Base-by-base conservation (phyloP, 2,329 filamentous ascomycete genomes). In the Hypoxylon sp. region DNA sequence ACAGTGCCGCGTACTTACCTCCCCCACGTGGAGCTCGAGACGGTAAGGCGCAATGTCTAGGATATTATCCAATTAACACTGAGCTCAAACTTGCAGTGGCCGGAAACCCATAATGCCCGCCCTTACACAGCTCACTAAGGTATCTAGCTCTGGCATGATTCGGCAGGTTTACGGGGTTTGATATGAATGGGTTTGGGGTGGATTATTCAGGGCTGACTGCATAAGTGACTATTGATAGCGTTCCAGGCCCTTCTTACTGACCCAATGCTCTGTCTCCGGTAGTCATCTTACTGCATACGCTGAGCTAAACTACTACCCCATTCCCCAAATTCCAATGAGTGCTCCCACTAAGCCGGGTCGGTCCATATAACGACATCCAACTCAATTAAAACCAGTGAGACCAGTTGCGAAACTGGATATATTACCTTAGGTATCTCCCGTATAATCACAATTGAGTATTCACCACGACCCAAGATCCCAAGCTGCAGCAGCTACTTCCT, bases 11-110 rank as follows among this genome's bases (percentile, higher is more conserved):
- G 37, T 41, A 41, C 5, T 5, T 16, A 19, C 6, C n/a, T 39
- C 37, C 37, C 34, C 51, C 51, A 53, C 51, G 51, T 43, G 37
- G 51, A 53, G 23, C n/a, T 41, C 25, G 37, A 53, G 51, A 53
- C 37, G 29, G 14, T 43, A 41, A 16, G 37, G n/a, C 9, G 8
- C 16, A 41, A 41, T 41, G 8, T 41, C 37, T 41, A 41, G 16
- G 7, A 41, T 16, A 7, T 19, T 21, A 41, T 41, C n/a, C 21
- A 41, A n/a, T 41, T 16, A 53, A 43, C 39, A 37, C 37, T 53
- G 43, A 53, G 51, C 51, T 53, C 43, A 21, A 23, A 43, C 51
- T 34, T 34, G n/a, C 51, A 34, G 51, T 41, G 14, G 34, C 51
- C 34, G 51, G 37, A 25, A 25, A 29, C n/a, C 27, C 25, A 34